Base-by-base conservation (phyloP, 257 asterid genomes). In the Striga asiatica region DNA sequence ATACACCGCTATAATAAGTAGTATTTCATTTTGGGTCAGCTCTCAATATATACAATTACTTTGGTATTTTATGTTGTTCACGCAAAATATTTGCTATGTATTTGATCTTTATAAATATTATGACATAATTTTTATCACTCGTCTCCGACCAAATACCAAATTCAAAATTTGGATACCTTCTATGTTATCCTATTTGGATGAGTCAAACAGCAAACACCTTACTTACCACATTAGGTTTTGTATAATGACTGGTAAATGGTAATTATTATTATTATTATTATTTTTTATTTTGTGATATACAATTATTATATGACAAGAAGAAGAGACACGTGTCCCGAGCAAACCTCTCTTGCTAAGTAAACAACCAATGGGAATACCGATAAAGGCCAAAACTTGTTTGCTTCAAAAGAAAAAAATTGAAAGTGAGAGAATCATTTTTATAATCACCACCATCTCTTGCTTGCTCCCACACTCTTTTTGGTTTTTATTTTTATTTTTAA, bases 341-440 rank as follows among this genome's bases (percentile, higher is more conserved):
- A 41, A 60, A 60, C 69, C 77, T 62, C 63, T 72, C 68, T 38
- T 28, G 74, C 76, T 66, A 71, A 71, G 73, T 51, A 66, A 61
- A 66, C 69, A 29, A 14, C 47, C 66, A 62, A 2, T 61, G 64
- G 67, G 27, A 31, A 52, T 23, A 62, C 60, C 70, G 57, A 46
- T 71, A 66, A 66, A 71, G 72, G 21, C n/a, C n/a, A n/a, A n/a
- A n/a, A n/a, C n/a, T n/a, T n/a, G n/a, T n/a, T n/a, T n/a, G n/a
- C n/a, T n/a, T n/a, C n/a, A n/a, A n/a, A n/a, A n/a, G n/a, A n/a
- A 14, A 42, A n/a, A 21, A 4, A 7, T 38, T 45, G 67, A 62
- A 66, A 62, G 62, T 38, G 70, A 66, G 6, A 56, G 47, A 71
- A 61, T 61, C 48, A 56, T 66, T 43, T 32, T n/a, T n/a, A n/a